A percentile compares a stretch with the other conserved stretches of the same genome.
phyloP scores from a whole-genome alignment of 805 yeast genomes.

The Citeromyces matritensis region DNA sequence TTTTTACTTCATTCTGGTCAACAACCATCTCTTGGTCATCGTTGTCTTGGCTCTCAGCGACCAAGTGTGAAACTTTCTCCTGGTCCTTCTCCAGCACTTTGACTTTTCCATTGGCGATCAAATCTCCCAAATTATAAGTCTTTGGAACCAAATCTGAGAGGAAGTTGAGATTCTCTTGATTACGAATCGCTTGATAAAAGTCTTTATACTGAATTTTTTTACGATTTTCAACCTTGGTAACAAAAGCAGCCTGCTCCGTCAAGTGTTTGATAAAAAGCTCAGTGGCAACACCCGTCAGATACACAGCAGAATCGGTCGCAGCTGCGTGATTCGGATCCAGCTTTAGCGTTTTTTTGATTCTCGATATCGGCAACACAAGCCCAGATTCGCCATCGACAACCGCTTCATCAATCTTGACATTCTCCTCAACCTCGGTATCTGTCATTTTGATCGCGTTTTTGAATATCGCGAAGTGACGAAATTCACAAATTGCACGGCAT shows the following conservation, averaged over 20 bases:
- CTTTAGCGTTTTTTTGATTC: constrained; percentile 58
- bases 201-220: constrained; percentile 61
- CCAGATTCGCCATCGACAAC: constrained; percentile 4
- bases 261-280: constrained; percentile 59
- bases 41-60: constrained; percentile 1
- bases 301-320: constrained; percentile 59
- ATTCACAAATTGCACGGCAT: too few relatives aligned
- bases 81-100: constrained; percentile 6
- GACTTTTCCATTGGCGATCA: constrained; percentile 26
- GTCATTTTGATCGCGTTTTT: too few relatives aligned
- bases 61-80: neutral
- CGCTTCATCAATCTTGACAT: neutral
- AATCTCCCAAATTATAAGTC: constrained; percentile 31
- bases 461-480: too few relatives aligned
- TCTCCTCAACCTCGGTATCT: too few relatives aligned
- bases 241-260: constrained; percentile 53
- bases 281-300: constrained; percentile 63
- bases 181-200: constrained; percentile 45
- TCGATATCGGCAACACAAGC: constrained; percentile 39
- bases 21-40: constrained; percentile 4
- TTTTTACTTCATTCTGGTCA: constrained; percentile 1
- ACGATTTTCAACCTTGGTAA: constrained; percentile 50
- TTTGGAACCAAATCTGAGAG: constrained; percentile 55
- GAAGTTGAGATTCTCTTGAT: constrained; percentile 46
- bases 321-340: constrained; percentile 61